Percentiles rank a stretch among this genome's conserved stretches.
phyloP scores from a whole-genome alignment of 2,329 filamentous ascomycete species.

The Epichloe glyceriae region DNA sequence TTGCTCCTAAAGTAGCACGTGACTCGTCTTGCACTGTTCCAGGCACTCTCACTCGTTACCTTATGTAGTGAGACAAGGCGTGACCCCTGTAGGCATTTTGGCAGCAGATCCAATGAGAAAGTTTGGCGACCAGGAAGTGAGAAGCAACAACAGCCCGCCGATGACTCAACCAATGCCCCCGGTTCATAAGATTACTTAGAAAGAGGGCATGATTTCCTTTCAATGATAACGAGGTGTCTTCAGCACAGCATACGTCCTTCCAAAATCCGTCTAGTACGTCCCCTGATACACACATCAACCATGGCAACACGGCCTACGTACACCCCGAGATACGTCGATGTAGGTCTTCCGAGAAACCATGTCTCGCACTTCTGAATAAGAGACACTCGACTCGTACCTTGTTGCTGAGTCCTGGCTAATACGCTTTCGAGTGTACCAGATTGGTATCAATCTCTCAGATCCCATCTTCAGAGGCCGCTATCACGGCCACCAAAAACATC shows the following conservation, averaged over 20 bases:
- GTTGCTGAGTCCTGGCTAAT: neutral
- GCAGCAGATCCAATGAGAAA: too few relatives aligned
- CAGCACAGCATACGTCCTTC: neutral
- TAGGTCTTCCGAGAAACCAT: constrained; percentile 17
- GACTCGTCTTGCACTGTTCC: too few relatives aligned
- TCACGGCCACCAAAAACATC: constrained; percentile 63
- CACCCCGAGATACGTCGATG: constrained; percentile 47
- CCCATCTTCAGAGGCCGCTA: constrained; percentile 79
- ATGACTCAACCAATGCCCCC: neutral
- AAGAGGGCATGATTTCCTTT: neutral
- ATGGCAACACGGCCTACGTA: constrained; percentile 19
- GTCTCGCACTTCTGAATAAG: neutral
- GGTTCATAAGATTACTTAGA: neutral
- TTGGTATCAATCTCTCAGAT: constrained; percentile 94
- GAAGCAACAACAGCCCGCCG: neutral
- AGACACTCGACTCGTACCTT: neutral
- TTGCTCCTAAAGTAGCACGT: too few relatives aligned
- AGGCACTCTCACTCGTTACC: too few relatives aligned
- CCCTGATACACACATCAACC: constrained; percentile 5
- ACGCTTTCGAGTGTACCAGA: constrained; percentile 27
- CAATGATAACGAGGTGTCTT: constrained; percentile 3
- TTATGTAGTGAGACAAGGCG: too few relatives aligned
- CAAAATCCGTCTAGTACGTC: neutral
- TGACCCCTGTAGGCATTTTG: too few relatives aligned
- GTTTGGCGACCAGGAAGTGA: neutral